phyloP scores from a whole-genome alignment of 1,139 yeast genomes.

The Geotrichum siamense region DNA sequence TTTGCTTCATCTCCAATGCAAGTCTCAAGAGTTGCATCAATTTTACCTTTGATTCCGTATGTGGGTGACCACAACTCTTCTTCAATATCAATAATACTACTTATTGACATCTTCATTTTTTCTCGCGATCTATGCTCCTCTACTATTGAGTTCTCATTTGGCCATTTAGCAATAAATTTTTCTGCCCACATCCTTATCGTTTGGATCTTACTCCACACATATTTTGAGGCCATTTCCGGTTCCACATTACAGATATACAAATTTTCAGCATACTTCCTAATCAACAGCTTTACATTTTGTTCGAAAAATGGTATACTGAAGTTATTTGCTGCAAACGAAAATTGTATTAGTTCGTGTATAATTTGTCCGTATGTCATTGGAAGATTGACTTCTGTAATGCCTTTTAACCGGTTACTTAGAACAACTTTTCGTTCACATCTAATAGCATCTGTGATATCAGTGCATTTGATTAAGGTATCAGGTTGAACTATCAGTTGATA shows the following conservation, averaged over 20 bases:
- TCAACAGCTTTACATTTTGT: slow-evolving; percentile 38
- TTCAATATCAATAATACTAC: slow-evolving; percentile 71
- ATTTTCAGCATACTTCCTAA: slow-evolving; percentile 42
- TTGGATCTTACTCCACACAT: slow-evolving; percentile 48
- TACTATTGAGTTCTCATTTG: slow-evolving; percentile 22
- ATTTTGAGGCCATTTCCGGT: slow-evolving; percentile 41
- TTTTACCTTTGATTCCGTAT: slow-evolving; percentile 81
- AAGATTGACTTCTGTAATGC: slow-evolving; percentile 50
- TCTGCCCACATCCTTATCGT: slow-evolving; percentile 60
- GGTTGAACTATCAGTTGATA: slow-evolving; percentile 75
- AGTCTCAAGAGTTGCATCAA: slow-evolving; percentile 80
- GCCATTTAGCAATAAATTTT: slow-evolving; percentile 36
- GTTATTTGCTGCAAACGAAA: slow-evolving; percentile 44
- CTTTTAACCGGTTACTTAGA: slow-evolving; percentile 46
- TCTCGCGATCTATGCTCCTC: slow-evolving; percentile 26
- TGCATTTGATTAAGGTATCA: slow-evolving; percentile 72
- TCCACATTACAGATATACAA: slow-evolving; percentile 54
- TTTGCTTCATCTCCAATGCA: slow-evolving; percentile 9
- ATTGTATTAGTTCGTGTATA: slow-evolving; percentile 72
- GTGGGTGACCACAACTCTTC: slow-evolving; percentile 89
- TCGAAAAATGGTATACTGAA: slow-evolving; percentile 44
- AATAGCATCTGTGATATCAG: slow-evolving; percentile 70
- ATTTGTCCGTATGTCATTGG: slow-evolving; percentile 67
- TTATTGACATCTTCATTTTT: slow-evolving; percentile 38
- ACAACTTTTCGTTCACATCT: slow-evolving; percentile 68